These are phyloP conservation scores for Mucor piriformis DNA, from an alignment of 371 early-diverging fungal genomes.

Conservation along the genomic window DNA sequence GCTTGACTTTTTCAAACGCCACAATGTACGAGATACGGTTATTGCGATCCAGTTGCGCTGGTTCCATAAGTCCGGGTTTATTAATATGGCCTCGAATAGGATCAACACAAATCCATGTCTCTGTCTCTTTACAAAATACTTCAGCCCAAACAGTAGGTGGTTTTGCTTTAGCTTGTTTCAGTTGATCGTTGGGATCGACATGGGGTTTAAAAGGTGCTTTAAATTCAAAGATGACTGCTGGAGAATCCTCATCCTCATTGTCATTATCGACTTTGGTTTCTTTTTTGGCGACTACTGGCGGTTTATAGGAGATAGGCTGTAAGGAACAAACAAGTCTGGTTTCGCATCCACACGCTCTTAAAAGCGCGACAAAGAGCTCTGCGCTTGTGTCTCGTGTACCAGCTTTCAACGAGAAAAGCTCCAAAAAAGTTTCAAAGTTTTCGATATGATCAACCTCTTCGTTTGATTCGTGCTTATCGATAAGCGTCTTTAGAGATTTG, in stretches of 20 bases:
- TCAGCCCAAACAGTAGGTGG: slow-evolving; percentile 66
- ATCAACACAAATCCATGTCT: slow-evolving; percentile 69
- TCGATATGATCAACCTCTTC: slow-evolving; percentile 29
- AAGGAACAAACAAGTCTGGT: slow-evolving; percentile 69
- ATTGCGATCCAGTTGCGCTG: slow-evolving; percentile 34
- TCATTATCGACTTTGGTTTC: slow-evolving; percentile 15
- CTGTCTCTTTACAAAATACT: slow-evolving; percentile 44
- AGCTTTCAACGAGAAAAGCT: slow-evolving; percentile 16
- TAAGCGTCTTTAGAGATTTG: background rate
- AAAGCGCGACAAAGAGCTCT: slow-evolving; percentile 62
- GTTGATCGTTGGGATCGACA: slow-evolving; percentile 25
- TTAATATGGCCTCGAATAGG: slow-evolving; percentile 61
- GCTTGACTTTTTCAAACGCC: slow-evolving; percentile 39
- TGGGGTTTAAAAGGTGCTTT: slow-evolving; percentile 18
- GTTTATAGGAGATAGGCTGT: slow-evolving; percentile 63
- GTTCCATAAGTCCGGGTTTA: slow-evolving; percentile 57
- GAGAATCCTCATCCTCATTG: background rate
- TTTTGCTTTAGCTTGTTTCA: slow-evolving; percentile 34
- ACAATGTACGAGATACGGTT: slow-evolving; percentile 65
- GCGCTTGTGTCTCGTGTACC: slow-evolving; percentile 57
- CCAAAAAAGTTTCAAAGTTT: slow-evolving; percentile 23
- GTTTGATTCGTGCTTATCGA: slow-evolving; percentile 5
- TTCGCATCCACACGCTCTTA: slow-evolving; percentile 56
- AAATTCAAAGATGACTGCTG: slow-evolving; percentile 21
- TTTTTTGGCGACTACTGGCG: slow-evolving; percentile 23